Base-by-base conservation (phyloP, 2,329 filamentous ascomycete genomes). In the Aureobasidium vineae region DNA sequence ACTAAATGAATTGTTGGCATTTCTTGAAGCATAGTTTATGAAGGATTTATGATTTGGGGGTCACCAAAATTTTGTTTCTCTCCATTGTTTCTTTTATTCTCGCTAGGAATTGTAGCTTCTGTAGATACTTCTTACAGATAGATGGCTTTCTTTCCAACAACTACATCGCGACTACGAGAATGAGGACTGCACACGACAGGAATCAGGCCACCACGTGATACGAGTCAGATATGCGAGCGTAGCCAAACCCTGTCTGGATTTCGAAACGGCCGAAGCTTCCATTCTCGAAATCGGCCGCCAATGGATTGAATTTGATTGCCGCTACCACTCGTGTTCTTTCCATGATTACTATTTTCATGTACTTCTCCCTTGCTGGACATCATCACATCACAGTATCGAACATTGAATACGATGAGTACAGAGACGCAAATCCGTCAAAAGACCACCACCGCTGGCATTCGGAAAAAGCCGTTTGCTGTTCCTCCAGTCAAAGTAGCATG, bases 401-500 rank as follows among this genome's bases (percentile, higher is more conserved):
- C 11, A 38, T 54, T 5, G 11, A 28, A 50, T 2, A 31, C 10
- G 7, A 61, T 61, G 57, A 61, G 57, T 43, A 61, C 57, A 16
- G 57, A 61, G 11, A 61, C 41, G 7, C 57, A 47, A n/a, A 61
- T 43, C n/a, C 57, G 41, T 21, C 57, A 47, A 15, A 61, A 61
- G 43, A 61, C 28, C 26, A 56, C 23, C 57, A 36, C 23, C 57
- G 19, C 63, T 43, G 52, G 50, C 52, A 65, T 56, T 26, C 63
- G 63, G 38, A 56, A 56, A n/a, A 57, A 57, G 54, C 54, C 54
- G 31, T 65, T 65, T 31, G 63, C 63, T 8, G 52, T 56, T 5
- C 63, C 63, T 57, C 63, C 63, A 3, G 63, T 65, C 41, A 65
- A 65, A 31, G 41, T 65, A 19, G 63, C 63, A 8, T 65, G 63